Conservation (phyloP, 164 flowering plant species). For the Sedum album region DNA sequence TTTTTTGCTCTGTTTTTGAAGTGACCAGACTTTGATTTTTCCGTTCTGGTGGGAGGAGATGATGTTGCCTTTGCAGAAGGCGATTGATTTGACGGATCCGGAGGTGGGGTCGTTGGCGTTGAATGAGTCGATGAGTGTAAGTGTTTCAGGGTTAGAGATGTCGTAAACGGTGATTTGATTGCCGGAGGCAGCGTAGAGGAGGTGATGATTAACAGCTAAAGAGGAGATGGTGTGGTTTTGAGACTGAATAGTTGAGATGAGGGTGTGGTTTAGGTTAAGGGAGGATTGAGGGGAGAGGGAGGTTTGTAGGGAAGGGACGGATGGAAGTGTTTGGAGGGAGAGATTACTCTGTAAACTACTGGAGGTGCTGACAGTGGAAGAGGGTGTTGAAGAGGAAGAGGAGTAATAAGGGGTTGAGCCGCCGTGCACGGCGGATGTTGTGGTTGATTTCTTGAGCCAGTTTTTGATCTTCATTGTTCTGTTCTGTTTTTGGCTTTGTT, state of each 20-base stretch:
- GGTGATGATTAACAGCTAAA: conserved; percentile 32
- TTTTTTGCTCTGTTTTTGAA: conserved; percentile 1
- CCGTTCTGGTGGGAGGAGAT: conserved; percentile 74
- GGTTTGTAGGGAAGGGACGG: conserved; percentile 50
- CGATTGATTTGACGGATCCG: conserved; percentile 56
- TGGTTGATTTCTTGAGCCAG: background rate
- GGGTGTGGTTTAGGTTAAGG: conserved; percentile 19
- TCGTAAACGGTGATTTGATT: conserved; percentile 58
- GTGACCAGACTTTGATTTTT: conserved; percentile 64
- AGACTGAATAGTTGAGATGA: conserved; percentile 24
- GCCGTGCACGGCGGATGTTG: background rate
- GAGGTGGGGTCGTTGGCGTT: conserved; percentile 24
- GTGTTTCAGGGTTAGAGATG: conserved; percentile 7
- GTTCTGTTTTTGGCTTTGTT: background rate
- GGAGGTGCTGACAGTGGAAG: background rate
- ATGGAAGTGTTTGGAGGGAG: conserved; percentile 52
- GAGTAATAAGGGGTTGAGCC: background rate
- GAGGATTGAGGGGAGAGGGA: conserved; percentile 18
- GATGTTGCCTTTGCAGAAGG: conserved; percentile 37
- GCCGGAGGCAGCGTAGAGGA: conserved; percentile 54
- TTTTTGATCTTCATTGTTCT: background rate
- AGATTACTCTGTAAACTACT: conserved; percentile 38
- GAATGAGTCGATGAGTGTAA: conserved; percentile 32
- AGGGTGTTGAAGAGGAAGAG: background rate
- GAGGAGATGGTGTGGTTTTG: conserved; percentile 26